Evolutionary conservation across 257 asterid genomes (phyloP).

Genomic region (Thymus quinquecostatus): DNA sequence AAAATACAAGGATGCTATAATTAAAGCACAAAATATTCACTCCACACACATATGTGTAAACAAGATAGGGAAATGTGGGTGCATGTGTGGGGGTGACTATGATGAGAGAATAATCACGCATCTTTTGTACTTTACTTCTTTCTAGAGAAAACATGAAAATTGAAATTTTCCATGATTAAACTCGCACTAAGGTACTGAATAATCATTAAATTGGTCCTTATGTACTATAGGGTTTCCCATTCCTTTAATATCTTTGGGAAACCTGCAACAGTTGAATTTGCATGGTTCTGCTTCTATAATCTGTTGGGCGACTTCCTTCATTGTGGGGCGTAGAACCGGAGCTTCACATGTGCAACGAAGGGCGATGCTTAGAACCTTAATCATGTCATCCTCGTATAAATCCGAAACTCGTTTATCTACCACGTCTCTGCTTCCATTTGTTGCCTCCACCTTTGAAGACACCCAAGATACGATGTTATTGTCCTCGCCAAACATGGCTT

Average conservation of each 20-base stretch:
- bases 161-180: background rate
- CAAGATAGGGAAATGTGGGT: slow-evolving; percentile 34
- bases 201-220: slow-evolving; percentile 19
- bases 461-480: slow-evolving; percentile 83
- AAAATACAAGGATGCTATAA: slow-evolving; percentile 33
- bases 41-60: slow-evolving; percentile 3
- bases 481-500: slow-evolving; percentile 84
- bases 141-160: background rate
- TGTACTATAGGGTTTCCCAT: slow-evolving; percentile 21
- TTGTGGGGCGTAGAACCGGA: slow-evolving; percentile 72
- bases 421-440: slow-evolving; percentile 65
- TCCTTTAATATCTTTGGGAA: slow-evolving; percentile 27
- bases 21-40: slow-evolving; percentile 37
- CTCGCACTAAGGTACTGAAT: background rate
- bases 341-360: slow-evolving; percentile 74
- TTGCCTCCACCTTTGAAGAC: slow-evolving; percentile 66
- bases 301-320: slow-evolving; percentile 79
- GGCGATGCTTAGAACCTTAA: slow-evolving; percentile 77
- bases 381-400: slow-evolving; percentile 76
- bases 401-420: slow-evolving; percentile 63
- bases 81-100: slow-evolving; percentile 22
- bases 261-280: slow-evolving; percentile 49
- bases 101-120: slow-evolving; percentile 12
- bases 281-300: slow-evolving; percentile 82
- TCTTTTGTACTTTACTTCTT: slow-evolving; percentile 30